Evolutionary conservation across 768 basidiomycete species (phyloP).

Genomic region (Pulveroboletus sp.): DNA sequence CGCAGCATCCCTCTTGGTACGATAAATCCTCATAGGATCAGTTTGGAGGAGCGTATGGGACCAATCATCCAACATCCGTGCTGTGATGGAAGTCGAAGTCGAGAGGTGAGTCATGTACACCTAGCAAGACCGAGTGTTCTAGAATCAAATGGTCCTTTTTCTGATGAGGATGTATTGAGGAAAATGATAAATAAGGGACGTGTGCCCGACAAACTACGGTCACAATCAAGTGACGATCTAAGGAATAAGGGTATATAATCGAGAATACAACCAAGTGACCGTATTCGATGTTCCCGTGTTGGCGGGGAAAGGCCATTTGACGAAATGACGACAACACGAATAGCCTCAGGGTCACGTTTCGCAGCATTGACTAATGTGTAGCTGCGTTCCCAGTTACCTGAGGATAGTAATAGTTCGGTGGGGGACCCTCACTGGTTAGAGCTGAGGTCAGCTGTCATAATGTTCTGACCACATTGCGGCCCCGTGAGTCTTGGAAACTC

Average conservation of each 20-base stretch:
- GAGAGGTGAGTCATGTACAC: background rate
- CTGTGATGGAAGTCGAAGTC: background rate
- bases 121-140: background rate
- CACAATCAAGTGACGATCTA: background rate
- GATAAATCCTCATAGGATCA: conserved; percentile 86
- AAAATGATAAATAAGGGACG: background rate
- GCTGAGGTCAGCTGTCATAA: background rate
- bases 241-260: background rate
- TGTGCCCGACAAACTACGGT: background rate
- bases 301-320: background rate
- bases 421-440: conserved; percentile 21
- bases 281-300: background rate
- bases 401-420: conserved; percentile 24
- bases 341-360: background rate
- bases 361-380: background rate
- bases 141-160: background rate
- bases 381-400: conserved; percentile 11
- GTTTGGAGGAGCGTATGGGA: conserved; percentile 31
- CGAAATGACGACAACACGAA: background rate
- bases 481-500: conserved; percentile 14
- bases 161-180: background rate
- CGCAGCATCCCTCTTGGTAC: conserved; percentile 67
- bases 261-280: background rate
- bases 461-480: conserved; percentile 2
- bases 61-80: conserved; percentile 35